These are phyloP conservation scores for Magnusiomyces sp. DNA, from an alignment of 1,139 yeast species.

Conservation along the genomic window DNA sequence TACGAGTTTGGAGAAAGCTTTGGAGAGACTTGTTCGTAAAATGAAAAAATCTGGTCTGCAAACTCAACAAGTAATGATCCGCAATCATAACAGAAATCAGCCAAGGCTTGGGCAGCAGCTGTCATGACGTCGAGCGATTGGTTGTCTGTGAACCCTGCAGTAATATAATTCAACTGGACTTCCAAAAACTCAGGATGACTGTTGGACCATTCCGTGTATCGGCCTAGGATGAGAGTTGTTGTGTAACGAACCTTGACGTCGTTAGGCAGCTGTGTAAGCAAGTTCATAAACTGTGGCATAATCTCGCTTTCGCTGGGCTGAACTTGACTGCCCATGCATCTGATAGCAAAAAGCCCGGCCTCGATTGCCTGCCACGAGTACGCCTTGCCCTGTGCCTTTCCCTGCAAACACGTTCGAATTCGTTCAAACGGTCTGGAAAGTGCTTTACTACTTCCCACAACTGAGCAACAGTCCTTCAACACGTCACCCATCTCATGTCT, in stretches of 20 bases:
- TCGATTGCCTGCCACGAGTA: conserved; percentile 77
- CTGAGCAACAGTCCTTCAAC: conserved; percentile 86
- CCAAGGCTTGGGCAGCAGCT: conserved; percentile 90
- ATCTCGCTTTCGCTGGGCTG: conserved; percentile 56
- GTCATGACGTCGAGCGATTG: conserved; percentile 48
- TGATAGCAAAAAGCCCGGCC: conserved; percentile 80
- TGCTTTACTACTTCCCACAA: conserved; percentile 69
- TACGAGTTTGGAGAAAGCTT: conserved; percentile 59
- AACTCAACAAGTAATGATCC: conserved; percentile 55
- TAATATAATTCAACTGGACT: conserved; percentile 76
- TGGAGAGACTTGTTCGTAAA: conserved; percentile 48
- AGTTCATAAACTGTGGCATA: conserved; percentile 71
- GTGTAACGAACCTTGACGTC: conserved; percentile 86
- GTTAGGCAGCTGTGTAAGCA: conserved; percentile 65
- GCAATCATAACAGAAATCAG: conserved; percentile 94
- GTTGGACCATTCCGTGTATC: conserved; percentile 94
- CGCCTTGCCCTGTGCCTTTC: conserved; percentile 25
- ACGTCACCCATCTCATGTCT: conserved; percentile 97
- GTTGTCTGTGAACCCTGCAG: conserved; percentile 54
- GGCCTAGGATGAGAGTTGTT: conserved; percentile 82
- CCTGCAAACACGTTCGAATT: conserved; percentile 38
- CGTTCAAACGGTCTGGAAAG: conserved; percentile 52
- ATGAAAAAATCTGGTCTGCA: conserved; percentile 66
- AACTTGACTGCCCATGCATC: conserved; percentile 94
- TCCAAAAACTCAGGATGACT: conserved; percentile 76